Percentiles rank a stretch among this genome's conserved stretches.
These are phyloP conservation scores for Amphibolis antarctica DNA, from an alignment of 106 monocot genomes.

Conservation along the genomic window DNA sequence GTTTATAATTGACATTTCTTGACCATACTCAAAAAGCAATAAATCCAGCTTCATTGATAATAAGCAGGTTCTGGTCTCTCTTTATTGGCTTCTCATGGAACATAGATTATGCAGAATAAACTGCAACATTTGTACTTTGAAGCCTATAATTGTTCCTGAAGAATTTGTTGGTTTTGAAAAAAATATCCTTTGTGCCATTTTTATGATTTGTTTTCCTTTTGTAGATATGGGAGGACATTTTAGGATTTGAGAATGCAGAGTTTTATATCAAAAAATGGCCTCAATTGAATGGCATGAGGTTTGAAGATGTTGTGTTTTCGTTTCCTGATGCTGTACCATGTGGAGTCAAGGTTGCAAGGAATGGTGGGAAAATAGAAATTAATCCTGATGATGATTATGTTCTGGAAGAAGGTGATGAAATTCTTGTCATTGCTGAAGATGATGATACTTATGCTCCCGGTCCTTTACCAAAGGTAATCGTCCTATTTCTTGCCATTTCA, in stretches of 20 bases:
- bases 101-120: too few relatives aligned
- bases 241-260: constrained; percentile 96
- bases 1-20: too few relatives aligned
- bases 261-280: constrained; percentile 96
- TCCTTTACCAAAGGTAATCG: constrained; percentile 43
- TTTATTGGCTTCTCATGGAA: too few relatives aligned
- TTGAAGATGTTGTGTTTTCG: constrained; percentile 66
- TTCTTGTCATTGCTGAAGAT: constrained; percentile 94
- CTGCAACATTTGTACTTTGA: too few relatives aligned
- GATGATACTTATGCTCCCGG: constrained; percentile 85
- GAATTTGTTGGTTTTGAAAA: too few relatives aligned
- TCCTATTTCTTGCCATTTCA: not conserved
- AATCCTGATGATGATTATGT: constrained; percentile 80
- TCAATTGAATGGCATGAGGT: constrained; percentile 61
- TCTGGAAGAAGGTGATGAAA: constrained; percentile 78
- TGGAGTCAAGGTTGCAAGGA: constrained; percentile 78
- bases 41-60: too few relatives aligned
- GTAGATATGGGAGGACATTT: constrained; percentile 98
- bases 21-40: too few relatives aligned
- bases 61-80: too few relatives aligned
- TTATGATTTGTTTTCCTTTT: constrained; percentile 6
- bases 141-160: too few relatives aligned
- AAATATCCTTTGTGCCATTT: not conserved
- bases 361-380: constrained; percentile 63
- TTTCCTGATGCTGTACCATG: constrained; percentile 93